These are phyloP conservation scores for Clausena lansium DNA, from an alignment of 345 rosid genomes.

Conservation along the genomic window DNA sequence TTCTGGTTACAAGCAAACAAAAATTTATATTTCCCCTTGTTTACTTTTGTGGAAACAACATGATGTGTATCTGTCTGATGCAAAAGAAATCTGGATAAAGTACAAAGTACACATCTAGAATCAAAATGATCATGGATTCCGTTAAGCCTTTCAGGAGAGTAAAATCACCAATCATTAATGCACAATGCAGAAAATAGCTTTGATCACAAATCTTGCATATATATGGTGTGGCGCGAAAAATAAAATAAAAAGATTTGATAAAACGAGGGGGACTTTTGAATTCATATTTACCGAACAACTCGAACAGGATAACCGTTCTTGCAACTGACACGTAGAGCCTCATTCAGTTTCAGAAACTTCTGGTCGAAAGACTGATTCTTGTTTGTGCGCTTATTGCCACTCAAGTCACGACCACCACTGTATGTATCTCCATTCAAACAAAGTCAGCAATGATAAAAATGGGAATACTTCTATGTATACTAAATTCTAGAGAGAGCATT, in stretches of 20 bases:
- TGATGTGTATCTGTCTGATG: neutral
- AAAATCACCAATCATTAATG: neutral
- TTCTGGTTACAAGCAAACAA: neutral
- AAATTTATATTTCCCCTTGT: neutral
- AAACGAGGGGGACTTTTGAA: neutral
- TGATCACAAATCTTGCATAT: neutral
- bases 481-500: neutral
- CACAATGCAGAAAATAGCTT: neutral
- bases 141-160: neutral
- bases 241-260: neutral
- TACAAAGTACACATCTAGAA: neutral
- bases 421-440: slow-evolving; percentile 4
- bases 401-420: slow-evolving; percentile 71
- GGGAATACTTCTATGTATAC: neutral
- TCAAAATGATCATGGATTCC: neutral
- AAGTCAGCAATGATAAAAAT: neutral
- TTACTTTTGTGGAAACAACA: neutral
- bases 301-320: slow-evolving; percentile 63
- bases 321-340: slow-evolving; percentile 62
- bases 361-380: slow-evolving; percentile 61
- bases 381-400: slow-evolving; percentile 62
- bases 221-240: too few relatives aligned
- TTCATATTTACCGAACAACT: slow-evolving; percentile 48
- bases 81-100: neutral
- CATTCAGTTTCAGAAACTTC: slow-evolving; percentile 43